phyloP scores from a whole-genome alignment of 2,329 filamentous ascomycete species.

The Monosporascus sp. region DNA sequence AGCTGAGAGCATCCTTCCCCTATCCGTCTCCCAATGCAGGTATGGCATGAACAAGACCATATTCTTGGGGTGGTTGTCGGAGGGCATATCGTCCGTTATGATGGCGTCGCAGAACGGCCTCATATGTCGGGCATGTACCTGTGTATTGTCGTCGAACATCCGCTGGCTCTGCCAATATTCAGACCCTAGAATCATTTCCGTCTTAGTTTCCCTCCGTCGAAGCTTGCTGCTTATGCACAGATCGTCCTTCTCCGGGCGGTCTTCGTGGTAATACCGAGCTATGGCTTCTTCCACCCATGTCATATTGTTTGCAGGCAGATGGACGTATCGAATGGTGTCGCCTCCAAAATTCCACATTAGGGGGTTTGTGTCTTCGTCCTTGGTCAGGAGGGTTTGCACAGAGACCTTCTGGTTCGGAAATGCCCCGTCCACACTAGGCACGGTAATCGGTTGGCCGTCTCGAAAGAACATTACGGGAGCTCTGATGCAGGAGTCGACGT shows the following conservation, averaged over 20 bases:
- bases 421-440: not conserved
- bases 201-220: not conserved
- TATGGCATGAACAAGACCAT: constrained; percentile 15
- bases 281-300: constrained; percentile 22
- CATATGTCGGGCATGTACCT: constrained; percentile 1
- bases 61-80: not conserved
- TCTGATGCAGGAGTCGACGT: not conserved
- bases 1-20: not conserved
- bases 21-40: constrained; percentile 23
- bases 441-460: not conserved
- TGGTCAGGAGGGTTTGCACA: constrained; percentile 15
- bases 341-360: constrained; percentile 11
- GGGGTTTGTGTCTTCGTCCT: constrained; percentile 12
- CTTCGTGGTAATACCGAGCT: constrained; percentile 14
- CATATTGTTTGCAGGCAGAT: constrained; percentile 24
- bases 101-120: not conserved
- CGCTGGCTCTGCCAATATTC: not conserved
- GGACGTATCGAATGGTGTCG: constrained; percentile 18
- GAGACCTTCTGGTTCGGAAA: constrained; percentile 18
- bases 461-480: not conserved
- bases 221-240: not conserved
- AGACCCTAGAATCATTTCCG: not conserved
- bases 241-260: not conserved
- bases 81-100: not conserved
- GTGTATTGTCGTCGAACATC: not conserved